Conservation (phyloP, 164 flowering plant species). For the Akebia trifoliata region DNA sequence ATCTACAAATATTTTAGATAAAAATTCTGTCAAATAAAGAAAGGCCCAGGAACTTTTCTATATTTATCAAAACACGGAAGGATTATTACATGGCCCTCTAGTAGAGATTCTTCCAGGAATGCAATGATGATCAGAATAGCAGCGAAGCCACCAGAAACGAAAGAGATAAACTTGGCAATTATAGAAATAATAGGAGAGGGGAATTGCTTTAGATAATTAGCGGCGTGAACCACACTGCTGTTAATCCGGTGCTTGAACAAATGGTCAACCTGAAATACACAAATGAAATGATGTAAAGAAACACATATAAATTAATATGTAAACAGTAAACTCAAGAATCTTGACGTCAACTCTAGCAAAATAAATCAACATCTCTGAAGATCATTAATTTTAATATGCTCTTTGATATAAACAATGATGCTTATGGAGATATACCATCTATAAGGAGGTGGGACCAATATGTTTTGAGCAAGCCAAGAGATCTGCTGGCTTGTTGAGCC, state of each 20-base stretch:
- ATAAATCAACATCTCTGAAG: neutral
- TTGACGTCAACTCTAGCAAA: neutral
- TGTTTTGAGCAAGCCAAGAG: no score
- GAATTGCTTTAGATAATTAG: conserved; percentile 84
- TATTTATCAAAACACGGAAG: neutral
- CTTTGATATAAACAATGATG: neutral
- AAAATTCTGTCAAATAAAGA: neutral
- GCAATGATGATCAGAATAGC: conserved; percentile 93
- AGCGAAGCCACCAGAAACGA: conserved; percentile 95
- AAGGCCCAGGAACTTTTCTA: neutral
- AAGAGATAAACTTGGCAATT: conserved; percentile 84
- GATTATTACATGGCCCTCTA: conserved; percentile 91
- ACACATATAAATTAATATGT: neutral
- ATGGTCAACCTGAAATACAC: conserved; percentile 79
- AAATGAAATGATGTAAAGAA: conserved; percentile 1
- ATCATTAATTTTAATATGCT: no score
- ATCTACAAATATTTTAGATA: conserved; percentile 43
- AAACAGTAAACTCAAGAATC: neutral
- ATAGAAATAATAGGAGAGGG: conserved; percentile 86
- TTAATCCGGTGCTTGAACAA: conserved; percentile 85
- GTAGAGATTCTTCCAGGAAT: conserved; percentile 89
- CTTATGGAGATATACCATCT: no score
- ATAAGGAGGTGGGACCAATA: no score
- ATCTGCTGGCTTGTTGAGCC: no score
- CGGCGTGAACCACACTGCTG: conserved; percentile 76